phyloP scores from a whole-genome alignment of 106 monocot genomes.

The Dendrobium chrysotoxum region DNA sequence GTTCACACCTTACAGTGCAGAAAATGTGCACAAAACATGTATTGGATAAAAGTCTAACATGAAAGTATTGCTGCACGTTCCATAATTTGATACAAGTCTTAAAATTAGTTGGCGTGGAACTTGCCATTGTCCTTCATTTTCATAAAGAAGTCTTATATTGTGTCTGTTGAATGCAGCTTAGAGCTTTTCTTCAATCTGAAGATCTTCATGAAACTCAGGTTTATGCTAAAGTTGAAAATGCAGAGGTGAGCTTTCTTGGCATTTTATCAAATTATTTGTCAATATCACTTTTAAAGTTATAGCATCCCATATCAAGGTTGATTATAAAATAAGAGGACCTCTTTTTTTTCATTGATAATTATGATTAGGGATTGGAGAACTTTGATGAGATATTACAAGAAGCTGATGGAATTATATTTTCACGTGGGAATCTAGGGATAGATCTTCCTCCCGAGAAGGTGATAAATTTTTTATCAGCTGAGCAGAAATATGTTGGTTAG shows the following conservation, averaged over 20 bases:
- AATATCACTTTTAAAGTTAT: background rate
- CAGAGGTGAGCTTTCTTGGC: constrained; percentile 39
- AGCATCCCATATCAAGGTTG: background rate
- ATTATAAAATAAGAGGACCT: background rate
- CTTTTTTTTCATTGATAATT: background rate
- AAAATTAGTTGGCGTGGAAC: background rate
- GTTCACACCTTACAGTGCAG: no score
- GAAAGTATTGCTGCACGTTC: background rate
- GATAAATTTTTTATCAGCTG: background rate
- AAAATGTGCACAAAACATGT: background rate
- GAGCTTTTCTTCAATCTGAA: constrained; percentile 44
- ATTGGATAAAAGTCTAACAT: background rate
- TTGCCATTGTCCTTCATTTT: background rate
- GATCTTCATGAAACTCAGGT: constrained; percentile 70
- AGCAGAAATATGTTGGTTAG: background rate
- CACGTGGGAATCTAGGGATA: constrained; percentile 76
- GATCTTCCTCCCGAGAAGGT: constrained; percentile 94
- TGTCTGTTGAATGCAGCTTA: constrained; percentile 37
- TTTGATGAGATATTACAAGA: constrained; percentile 88
- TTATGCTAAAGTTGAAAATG: constrained; percentile 89
- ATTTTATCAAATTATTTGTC: background rate
- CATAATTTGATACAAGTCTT: background rate
- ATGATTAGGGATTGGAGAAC: constrained; percentile 55
- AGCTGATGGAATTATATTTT: constrained; percentile 81
- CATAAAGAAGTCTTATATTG: background rate